Evolutionary conservation across 768 basidiomycete genomes (phyloP).

Genomic region (Suillus variegatus): DNA sequence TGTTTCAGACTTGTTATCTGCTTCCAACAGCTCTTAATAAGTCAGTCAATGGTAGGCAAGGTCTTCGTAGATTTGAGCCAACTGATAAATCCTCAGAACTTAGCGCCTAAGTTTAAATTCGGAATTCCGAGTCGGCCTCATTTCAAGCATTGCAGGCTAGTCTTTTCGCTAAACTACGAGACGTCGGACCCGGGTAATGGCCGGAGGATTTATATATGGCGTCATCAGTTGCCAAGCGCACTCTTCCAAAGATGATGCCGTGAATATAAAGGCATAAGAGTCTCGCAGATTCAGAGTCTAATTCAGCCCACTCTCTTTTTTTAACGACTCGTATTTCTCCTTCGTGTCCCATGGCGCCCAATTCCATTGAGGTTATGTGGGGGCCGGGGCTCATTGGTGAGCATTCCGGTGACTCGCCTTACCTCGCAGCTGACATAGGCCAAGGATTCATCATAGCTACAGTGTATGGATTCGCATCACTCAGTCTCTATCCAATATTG

Average conservation of each 20-base stretch:
- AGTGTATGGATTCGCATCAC: constrained; percentile 12
- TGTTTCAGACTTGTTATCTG: neutral
- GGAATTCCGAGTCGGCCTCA: neutral
- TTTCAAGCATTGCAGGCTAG: neutral
- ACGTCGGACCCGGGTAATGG: neutral
- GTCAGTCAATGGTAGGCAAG: neutral
- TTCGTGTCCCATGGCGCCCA: constrained; percentile 12
- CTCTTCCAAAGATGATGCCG: neutral
- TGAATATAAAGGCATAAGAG: neutral
- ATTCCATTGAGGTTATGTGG: constrained; percentile 5
- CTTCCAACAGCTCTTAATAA: neutral
- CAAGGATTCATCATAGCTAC: constrained; percentile 17
- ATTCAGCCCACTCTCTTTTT: neutral
- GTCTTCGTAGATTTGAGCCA: neutral
- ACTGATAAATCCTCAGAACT: too few species aligned
- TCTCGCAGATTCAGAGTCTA: neutral
- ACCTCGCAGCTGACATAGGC: neutral
- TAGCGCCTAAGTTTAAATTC: too few species aligned
- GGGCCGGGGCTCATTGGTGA: constrained; percentile 21
- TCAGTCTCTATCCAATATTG: neutral
- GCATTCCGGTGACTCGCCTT: neutral
- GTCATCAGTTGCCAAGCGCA: neutral
- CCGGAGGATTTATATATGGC: neutral
- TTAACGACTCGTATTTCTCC: neutral
- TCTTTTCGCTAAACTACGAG: neutral